phyloP scores from a whole-genome alignment of 345 rosid species.

The Brassica nigra region DNA sequence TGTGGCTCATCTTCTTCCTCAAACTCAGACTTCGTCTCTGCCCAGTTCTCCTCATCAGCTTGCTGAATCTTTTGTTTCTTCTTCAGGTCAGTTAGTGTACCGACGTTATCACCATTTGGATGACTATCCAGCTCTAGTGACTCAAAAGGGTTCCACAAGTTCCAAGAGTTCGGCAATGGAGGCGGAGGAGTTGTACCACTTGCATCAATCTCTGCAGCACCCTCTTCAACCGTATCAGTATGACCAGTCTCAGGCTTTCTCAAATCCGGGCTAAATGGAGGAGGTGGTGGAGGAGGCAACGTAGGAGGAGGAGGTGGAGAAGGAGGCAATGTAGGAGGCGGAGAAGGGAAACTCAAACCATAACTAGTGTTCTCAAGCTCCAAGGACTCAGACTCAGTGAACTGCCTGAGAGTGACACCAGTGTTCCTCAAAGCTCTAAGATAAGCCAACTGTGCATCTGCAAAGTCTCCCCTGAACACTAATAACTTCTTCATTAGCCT shows the following conservation, averaged over 20 bases:
- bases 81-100: slow-evolving; percentile 39
- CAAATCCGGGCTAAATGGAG: slow-evolving; percentile 61
- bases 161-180: slow-evolving; percentile 53
- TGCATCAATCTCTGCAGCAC: slow-evolving; percentile 40
- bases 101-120: slow-evolving; percentile 34
- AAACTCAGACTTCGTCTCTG: slow-evolving; percentile 67
- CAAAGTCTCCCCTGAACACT: slow-evolving; percentile 69
- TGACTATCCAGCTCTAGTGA: slow-evolving; percentile 33
- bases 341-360: slow-evolving; percentile 42
- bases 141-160: slow-evolving; percentile 54
- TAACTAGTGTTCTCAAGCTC: slow-evolving; percentile 60
- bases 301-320: slow-evolving; percentile 82
- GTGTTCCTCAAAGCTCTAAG: slow-evolving; percentile 82
- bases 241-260: slow-evolving; percentile 37
- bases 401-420: slow-evolving; percentile 86
- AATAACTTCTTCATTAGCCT: slow-evolving; percentile 77
- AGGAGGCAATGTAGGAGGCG: slow-evolving; percentile 73
- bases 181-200: slow-evolving; percentile 50
- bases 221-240: slow-evolving; percentile 43
- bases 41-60: slow-evolving; percentile 66
- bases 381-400: slow-evolving; percentile 83
- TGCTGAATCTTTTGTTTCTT: slow-evolving; percentile 43
- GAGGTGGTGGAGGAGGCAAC: slow-evolving; percentile 73
- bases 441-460: slow-evolving; percentile 74
- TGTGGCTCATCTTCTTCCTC: slow-evolving; percentile 62